Conservation (phyloP, 164 flowering plant genomes). For the Annona cherimola region DNA sequence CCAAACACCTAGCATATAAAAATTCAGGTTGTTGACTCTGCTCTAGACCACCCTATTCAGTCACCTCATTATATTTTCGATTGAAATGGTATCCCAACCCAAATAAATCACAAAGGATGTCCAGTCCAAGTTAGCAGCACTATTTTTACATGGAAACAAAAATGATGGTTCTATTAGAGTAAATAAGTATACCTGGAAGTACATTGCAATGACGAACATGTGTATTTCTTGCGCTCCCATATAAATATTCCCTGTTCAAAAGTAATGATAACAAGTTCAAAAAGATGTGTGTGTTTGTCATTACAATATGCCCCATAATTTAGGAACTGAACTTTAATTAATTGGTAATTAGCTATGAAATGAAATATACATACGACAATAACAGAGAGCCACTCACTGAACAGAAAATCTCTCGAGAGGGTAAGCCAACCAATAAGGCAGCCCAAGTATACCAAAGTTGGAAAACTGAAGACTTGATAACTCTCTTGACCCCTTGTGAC, state of each 20-base stretch:
- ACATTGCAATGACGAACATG: constrained; percentile 51
- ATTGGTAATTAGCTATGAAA: background rate
- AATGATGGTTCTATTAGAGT: background rate
- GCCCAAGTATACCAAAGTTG: constrained; percentile 69
- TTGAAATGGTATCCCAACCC: background rate
- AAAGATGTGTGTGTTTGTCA: background rate
- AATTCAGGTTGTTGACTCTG: too few species aligned
- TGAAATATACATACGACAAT: background rate
- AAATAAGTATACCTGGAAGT: constrained; percentile 55
- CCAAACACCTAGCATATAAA: background rate
- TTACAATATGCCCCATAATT: background rate
- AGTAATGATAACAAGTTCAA: constrained; percentile 4
- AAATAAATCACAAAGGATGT: background rate
- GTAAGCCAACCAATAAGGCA: constrained; percentile 72
- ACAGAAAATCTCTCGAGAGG: constrained; percentile 57
- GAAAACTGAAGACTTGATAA: constrained; percentile 50
- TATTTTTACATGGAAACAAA: background rate
- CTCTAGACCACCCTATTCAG: background rate
- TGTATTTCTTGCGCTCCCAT: constrained; percentile 29
- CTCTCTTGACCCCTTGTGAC: constrained; percentile 34
- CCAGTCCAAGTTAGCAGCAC: background rate
- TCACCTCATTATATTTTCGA: background rate
- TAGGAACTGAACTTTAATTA: background rate
- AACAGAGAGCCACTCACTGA: constrained; percentile 34
- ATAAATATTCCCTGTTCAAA: constrained; percentile 31